These are phyloP conservation scores for Mortierella hygrophila DNA, from an alignment of 192 early-diverging fungal genomes.

Conservation along the genomic window DNA sequence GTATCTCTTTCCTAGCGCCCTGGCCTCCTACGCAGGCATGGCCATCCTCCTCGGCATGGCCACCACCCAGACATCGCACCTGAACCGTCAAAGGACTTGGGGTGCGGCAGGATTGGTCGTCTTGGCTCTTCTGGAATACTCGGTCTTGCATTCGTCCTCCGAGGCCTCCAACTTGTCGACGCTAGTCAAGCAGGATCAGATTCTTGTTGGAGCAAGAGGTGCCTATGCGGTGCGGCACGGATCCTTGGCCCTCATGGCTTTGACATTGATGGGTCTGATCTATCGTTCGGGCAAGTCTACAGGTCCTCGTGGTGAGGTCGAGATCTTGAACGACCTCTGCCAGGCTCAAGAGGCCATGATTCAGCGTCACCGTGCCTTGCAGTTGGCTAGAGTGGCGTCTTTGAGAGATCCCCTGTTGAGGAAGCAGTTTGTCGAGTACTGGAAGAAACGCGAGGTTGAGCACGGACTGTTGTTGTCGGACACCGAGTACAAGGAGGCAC, in stretches of 20 bases:
- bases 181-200: constrained; percentile 13
- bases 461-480: constrained; percentile 33
- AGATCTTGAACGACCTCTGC: constrained; percentile 46
- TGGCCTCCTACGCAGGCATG: constrained; percentile 39
- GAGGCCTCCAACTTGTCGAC: constrained; percentile 7
- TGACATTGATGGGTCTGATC: constrained; percentile 25
- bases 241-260: constrained; percentile 27
- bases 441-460: constrained; percentile 52
- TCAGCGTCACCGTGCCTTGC: constrained; percentile 39
- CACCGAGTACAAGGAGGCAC: constrained; percentile 50
- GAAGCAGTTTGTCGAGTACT: constrained; percentile 55
- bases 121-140: constrained; percentile 25
- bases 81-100: constrained; percentile 44
- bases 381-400: constrained; percentile 42
- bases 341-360: constrained; percentile 52
- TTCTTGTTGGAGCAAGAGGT: constrained; percentile 21
- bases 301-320: constrained; percentile 34
- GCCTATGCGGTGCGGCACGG: constrained; percentile 27
- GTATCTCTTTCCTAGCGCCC: constrained; percentile 25
- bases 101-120: constrained; percentile 27
- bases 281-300: not conserved
- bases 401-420: constrained; percentile 37
- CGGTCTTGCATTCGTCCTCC: constrained; percentile 8
- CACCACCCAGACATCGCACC: constrained; percentile 37
- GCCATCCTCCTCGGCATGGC: constrained; percentile 41